Evolutionary conservation across 2,329 filamentous ascomycete genomes (phyloP), one percentile per base, ranked within the genome.

Genomic region (Colletotrichum spaethianum): DNA sequence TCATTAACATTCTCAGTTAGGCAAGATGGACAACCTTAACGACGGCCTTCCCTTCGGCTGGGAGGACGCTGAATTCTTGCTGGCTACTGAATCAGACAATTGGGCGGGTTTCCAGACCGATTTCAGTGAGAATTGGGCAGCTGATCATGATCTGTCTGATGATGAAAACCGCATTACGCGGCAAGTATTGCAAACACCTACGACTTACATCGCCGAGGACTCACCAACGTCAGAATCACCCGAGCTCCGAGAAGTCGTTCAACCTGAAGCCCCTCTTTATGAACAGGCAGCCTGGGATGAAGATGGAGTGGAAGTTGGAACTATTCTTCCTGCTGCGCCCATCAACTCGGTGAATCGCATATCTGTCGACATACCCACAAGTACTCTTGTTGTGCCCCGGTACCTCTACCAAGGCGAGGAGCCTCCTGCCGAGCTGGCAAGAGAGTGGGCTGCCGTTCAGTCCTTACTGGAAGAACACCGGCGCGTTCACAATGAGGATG

Each of bases 361-460:
- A 1, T 60, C 64, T 2, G 62, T 75, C 1, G 26, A 66, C 1
- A 56, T 75, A 14, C 72, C 73, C 1, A 6, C 4, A 1, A 74
- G 72, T 28, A 75, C 73, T 0, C 62, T 75, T 1, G 31, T 69
- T 4, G 8, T 33, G 11, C 68, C 73, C 1, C 14, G 28, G 4
- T 66, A 60, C 5, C 40, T 50, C 1, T 80, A 79, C 46, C 68
- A 76, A 14, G 77, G 77, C 0, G 80, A 77, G 50, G 64, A 69
- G 1, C 77, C 77, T 0, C 78, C 78, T 2, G 73, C 75, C 1
- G 69, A 76, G 0, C 65, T 59, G 20, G 70, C 60, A 16, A 68
- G 61, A n/a, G 84, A 86, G 73, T 36, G 48, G 6, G 48, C 74
- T 2, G 84, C 81, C 0, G 57, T 86, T 11, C 60, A 78, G 14